These are phyloP conservation scores for Aspergillus glaucus DNA, from an alignment of 2,329 filamentous ascomycete genomes.

Conservation along the genomic window DNA sequence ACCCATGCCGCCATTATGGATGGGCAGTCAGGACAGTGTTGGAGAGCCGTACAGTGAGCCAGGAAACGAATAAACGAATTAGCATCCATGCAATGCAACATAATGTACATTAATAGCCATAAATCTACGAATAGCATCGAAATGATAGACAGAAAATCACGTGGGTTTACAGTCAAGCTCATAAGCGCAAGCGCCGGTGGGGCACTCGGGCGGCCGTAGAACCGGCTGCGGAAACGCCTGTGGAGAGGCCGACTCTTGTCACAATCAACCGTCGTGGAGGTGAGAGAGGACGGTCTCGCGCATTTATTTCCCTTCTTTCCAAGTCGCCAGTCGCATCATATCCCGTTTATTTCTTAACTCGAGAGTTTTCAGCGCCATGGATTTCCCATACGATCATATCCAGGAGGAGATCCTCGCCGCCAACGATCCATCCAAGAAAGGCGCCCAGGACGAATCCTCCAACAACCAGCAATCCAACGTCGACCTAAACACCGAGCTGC, in stretches of 20 bases:
- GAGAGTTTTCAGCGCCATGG: conserved; percentile 54
- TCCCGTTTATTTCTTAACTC: background rate
- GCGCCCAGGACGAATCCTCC: conserved; percentile 41
- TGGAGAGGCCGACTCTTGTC: conserved; percentile 1
- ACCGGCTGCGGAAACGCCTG: conserved; percentile 11
- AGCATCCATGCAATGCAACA: background rate
- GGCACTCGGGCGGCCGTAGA: conserved; percentile 27
- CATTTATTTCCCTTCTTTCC: background rate
- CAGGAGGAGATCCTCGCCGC: conserved; percentile 67
- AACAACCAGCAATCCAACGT: conserved; percentile 28
- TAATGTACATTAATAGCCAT: background rate
- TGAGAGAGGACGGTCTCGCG: background rate
- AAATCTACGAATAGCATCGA: too few relatives aligned
- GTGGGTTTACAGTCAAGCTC: background rate
- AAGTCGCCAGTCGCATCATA: background rate
- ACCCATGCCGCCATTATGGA: conserved; percentile 33
- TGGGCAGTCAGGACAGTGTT: conserved; percentile 33
- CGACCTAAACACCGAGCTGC: conserved; percentile 77
- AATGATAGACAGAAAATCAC: conserved; percentile 1
- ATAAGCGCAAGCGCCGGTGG: conserved; percentile 7
- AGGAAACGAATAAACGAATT: conserved; percentile 7
- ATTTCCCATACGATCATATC: conserved; percentile 96
- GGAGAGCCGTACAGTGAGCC: conserved; percentile 31
- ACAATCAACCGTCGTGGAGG: background rate
- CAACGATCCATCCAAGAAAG: conserved; percentile 45